Base-by-base conservation (phyloP, 1,139 yeast species). In the Ogataea hybrid region DNA sequence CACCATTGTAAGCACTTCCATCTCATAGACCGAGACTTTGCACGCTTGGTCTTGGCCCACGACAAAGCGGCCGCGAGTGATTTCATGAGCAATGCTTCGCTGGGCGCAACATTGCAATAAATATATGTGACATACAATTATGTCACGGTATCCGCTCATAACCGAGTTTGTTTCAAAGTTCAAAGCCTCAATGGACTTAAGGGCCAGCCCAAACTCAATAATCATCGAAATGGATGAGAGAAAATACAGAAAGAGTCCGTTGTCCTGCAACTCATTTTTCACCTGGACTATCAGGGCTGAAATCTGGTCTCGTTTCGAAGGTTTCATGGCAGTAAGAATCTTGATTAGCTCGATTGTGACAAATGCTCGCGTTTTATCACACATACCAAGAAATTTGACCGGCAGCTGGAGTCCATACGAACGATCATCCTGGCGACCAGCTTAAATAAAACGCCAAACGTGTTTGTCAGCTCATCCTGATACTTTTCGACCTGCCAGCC, bases 61-160 rank as follows among this genome's bases (percentile, higher is more conserved):
- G 39, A 25, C 1, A 34, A n/a, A 3, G 49, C 32, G 5, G 37
- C 49, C 28, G 32, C 65, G 47, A 39, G 59, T 46, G 52, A 65
- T 64, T 43, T 70, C 72, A 28, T 25, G 23, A 48, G 22, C 6
- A 2, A 57, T 53, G 39, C 61, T 62, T 10, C 67, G 52, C 22
- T 28, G 23, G 14, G 41, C 22, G 10, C 47, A 43, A 29, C 45
- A 42, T 29, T 53, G 58, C 9, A 58, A 35, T 2, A 52, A 25
- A 23, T 49, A 41, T 3, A 58, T 42, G 38, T 57, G 61, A 5
- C 56, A 39, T 3, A 43, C 25, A 6, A 61, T 49, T 14, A 61
- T 37, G 8, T 43, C 37, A 18, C 44, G 44, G n/a, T 43, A 34
- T 3, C 20, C 14, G 11, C 14, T 18, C 15, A 52, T 45, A 6